phyloP scores from a whole-genome alignment of 805 yeast species.

The Teunomyces tritomae region DNA sequence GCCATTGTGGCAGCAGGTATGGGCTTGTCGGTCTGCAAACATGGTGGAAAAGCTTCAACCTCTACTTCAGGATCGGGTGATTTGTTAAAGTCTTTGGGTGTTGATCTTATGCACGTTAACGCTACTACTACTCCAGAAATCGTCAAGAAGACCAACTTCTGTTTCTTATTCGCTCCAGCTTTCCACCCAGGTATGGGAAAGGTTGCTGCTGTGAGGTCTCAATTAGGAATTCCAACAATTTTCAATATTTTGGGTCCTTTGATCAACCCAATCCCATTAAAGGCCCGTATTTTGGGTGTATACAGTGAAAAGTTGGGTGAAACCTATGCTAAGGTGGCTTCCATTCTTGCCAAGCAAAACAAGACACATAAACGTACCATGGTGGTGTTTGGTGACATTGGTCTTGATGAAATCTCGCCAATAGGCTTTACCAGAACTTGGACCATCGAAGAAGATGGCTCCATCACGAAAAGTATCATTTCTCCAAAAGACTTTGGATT shows the following conservation, averaged over 20 bases:
- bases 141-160: constrained; percentile 50
- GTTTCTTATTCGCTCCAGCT: constrained; percentile 86
- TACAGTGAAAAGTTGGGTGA: constrained; percentile 75
- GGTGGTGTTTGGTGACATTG: constrained; percentile 91
- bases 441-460: constrained; percentile 52
- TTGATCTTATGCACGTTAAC: constrained; percentile 72
- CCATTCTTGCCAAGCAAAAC: constrained; percentile 51
- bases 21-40: constrained; percentile 78
- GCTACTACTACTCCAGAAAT: constrained; percentile 58
- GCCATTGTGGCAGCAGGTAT: constrained; percentile 95
- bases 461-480: constrained; percentile 43
- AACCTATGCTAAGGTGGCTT: constrained; percentile 80
- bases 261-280: constrained; percentile 81
- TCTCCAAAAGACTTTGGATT: constrained; percentile 81
- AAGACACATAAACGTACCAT: constrained; percentile 56
- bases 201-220: constrained; percentile 74
- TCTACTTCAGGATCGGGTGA: constrained; percentile 95
- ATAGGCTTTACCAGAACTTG: constrained; percentile 80
- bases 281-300: constrained; percentile 86
- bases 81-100: constrained; percentile 74
- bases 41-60: constrained; percentile 97
- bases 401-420: constrained; percentile 92
- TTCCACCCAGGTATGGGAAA: constrained; percentile 90
- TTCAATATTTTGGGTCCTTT: constrained; percentile 94
- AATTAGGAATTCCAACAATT: constrained; percentile 85